Evolutionary conservation across 768 basidiomycete genomes (phyloP).

Genomic region (Naganishia vishniacii): DNA sequence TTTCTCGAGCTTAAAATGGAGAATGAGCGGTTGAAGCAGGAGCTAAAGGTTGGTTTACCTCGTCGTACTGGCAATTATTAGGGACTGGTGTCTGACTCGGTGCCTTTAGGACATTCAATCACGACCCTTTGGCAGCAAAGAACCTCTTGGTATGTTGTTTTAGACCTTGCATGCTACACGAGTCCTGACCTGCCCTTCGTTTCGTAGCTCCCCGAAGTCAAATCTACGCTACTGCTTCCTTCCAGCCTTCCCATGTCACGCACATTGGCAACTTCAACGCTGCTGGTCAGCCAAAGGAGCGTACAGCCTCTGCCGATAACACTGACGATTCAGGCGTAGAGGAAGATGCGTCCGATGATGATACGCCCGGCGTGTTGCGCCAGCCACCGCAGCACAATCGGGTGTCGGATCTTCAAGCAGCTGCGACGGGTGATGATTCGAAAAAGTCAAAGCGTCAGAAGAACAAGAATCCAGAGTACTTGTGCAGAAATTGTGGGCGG

Average conservation of each 20-base stretch:
- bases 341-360: slow-evolving; percentile 12
- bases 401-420: slow-evolving; percentile 6
- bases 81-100: too few species aligned
- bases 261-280: slow-evolving; percentile 18
- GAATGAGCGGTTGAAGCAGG: slow-evolving; percentile 70
- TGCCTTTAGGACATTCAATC: slow-evolving; percentile 22
- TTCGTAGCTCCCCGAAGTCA: slow-evolving; percentile 6
- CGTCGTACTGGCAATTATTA: too few species aligned
- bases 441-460: slow-evolving; percentile 33
- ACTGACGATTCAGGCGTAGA: slow-evolving; percentile 8
- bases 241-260: slow-evolving; percentile 14
- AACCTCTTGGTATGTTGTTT: background rate
- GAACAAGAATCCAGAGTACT: slow-evolving; percentile 27
- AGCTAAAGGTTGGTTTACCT: slow-evolving; percentile 43
- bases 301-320: slow-evolving; percentile 5
- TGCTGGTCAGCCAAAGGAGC: slow-evolving; percentile 16
- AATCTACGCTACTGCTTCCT: slow-evolving; percentile 13
- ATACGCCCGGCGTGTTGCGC: slow-evolving; percentile 2
- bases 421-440: slow-evolving; percentile 22
- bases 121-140: slow-evolving; percentile 20
- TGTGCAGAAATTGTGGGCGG: slow-evolving; percentile 81
- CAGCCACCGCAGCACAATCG: slow-evolving; percentile 16
- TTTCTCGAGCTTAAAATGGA: slow-evolving; percentile 78
- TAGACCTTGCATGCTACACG: background rate
- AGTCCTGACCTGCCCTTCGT: background rate